Evolutionary conservation across 768 basidiomycete genomes (phyloP).

Genomic region (Leccinum barrowsii): DNA sequence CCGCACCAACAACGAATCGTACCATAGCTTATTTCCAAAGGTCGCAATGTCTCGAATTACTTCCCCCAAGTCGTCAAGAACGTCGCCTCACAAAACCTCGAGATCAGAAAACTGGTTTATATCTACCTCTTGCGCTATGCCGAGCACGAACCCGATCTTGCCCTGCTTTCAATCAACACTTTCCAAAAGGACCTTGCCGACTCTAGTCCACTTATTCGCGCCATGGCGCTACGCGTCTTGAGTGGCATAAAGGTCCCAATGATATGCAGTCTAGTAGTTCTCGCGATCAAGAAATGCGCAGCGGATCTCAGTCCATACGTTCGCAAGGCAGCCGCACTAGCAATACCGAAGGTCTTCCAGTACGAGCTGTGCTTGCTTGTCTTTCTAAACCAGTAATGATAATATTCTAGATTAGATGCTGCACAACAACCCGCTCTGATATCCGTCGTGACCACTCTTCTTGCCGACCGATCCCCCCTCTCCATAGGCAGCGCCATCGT

Average conservation of each 20-base stretch:
- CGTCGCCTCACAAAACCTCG: constrained; percentile 87
- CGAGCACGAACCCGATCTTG: constrained; percentile 89
- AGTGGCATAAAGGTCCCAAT: constrained; percentile 89
- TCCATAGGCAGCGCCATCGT: constrained; percentile 82
- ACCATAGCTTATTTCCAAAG: constrained; percentile 84
- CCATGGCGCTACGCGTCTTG: constrained; percentile 92
- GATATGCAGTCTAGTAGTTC: constrained; percentile 79
- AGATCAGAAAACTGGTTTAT: constrained; percentile 95
- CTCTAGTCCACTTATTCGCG: constrained; percentile 88
- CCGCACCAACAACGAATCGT: constrained; percentile 1
- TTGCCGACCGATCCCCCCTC: constrained; percentile 77
- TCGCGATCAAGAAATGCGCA: constrained; percentile 91
- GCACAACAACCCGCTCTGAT: constrained; percentile 71
- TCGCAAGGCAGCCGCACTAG: constrained; percentile 86
- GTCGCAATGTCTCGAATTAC: constrained; percentile 86
- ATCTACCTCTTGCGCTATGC: constrained; percentile 96
- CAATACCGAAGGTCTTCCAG: constrained; percentile 84
- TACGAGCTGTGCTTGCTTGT: constrained; percentile 33
- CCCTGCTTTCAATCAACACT: constrained; percentile 94
- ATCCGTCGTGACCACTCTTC: constrained; percentile 58
- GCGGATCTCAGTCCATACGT: constrained; percentile 93
- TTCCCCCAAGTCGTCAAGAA: constrained; percentile 98
- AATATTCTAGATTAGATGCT: constrained; percentile 59
- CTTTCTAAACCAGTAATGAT: not conserved
- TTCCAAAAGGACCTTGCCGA: constrained; percentile 97